Evolutionary conservation across 192 early-diverging fungal species (phyloP), one percentile per base, ranked within the genome.

Genomic region (Coemansia sp.): DNA sequence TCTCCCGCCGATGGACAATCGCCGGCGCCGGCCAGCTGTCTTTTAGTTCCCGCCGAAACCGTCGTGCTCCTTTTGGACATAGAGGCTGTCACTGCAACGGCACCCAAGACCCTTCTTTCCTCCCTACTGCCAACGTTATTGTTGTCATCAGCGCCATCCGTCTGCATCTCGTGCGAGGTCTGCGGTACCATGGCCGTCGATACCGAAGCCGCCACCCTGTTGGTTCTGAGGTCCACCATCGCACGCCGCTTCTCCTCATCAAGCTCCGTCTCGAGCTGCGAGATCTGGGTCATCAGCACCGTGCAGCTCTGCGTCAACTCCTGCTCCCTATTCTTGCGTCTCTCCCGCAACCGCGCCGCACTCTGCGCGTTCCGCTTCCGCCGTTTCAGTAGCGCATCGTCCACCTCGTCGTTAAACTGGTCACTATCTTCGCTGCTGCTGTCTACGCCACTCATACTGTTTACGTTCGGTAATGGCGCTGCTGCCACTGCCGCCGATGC

Each of bases 351-450:
- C 5, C 80, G 71, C 21, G 80, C 80, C 0, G 80, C 80, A 55
- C 80, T 78, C 67, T 78, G 72, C 6, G 80, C 80, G 51, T 83
- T 83, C 60, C 80, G 72, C 48, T 78, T 78, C 22, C 80, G 72
- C 6, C 76, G 72, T 67, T 78, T 78, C 5, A 78, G 39, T 39
- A 74, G 43, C 37, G 75, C 73, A 48, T 83, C 80, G 58, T 82
- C 72, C 26, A 49, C 73, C 1, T 61, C 52, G 8, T 41, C 58
- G 7, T 46, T 61, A 5, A 62, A 63, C 19, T 43, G 55, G 12
- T 45, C 51, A 10, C 61, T 56, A 18, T 65, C 67, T 16, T 59
- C 39, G 39, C 59, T 48, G 16, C 62, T 47, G 39, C 21, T 37
- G 13, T 41, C 39, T 6, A 15, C 57, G 57, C 57, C 57, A 39